These are phyloP conservation scores for Ceratocystis destructans DNA, from an alignment of 2,329 filamentous ascomycete species.

Conservation along the genomic window DNA sequence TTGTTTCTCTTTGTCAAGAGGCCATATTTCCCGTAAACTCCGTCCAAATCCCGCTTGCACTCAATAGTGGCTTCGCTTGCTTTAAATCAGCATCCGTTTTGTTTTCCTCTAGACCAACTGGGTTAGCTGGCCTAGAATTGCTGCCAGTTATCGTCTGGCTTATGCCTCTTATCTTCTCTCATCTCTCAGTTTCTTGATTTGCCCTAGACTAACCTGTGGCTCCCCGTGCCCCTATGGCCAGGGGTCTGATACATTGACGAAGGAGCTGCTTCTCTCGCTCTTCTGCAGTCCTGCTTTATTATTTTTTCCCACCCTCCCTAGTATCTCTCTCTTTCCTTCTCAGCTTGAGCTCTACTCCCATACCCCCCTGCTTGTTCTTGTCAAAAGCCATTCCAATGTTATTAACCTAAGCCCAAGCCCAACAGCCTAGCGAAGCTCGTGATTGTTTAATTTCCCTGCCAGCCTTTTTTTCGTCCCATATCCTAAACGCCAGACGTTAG, in stretches of 20 bases:
- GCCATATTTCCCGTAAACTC: background rate
- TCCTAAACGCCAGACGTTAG: slow-evolving; percentile 15
- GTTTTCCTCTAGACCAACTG: background rate
- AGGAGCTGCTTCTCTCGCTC: background rate
- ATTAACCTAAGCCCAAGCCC: background rate
- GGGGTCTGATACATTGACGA: slow-evolving; percentile 3
- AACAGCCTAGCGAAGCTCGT: background rate
- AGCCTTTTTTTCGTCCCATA: slow-evolving; percentile 9
- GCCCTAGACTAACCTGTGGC: background rate
- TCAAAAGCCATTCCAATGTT: background rate
- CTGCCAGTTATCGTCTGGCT: background rate
- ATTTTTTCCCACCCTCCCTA: background rate
- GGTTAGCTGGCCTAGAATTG: background rate
- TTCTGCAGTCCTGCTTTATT: background rate
- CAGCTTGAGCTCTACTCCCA: background rate
- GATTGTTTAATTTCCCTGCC: background rate
- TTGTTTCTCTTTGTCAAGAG: background rate
- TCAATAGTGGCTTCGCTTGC: background rate
- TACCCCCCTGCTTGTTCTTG: too few species aligned
- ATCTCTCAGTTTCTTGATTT: background rate
- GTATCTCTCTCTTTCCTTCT: background rate
- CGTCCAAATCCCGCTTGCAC: background rate
- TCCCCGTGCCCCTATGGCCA: background rate
- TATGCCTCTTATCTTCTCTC: background rate
- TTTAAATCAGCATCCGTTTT: background rate